Conservation (phyloP, 1,284 basidiomycete genomes). For the Malassezia yamatoensis region DNA sequence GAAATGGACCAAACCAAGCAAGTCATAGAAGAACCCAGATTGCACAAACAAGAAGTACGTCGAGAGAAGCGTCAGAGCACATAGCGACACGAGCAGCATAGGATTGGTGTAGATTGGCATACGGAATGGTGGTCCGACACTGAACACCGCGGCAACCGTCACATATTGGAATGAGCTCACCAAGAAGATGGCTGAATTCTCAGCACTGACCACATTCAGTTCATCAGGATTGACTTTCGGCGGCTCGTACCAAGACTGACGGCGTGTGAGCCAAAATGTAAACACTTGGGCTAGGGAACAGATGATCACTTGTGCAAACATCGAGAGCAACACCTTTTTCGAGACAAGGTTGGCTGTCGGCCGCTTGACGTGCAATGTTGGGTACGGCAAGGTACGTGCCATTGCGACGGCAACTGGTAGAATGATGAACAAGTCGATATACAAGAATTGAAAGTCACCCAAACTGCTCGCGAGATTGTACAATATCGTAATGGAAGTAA, state of each 20-base stretch:
- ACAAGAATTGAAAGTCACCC: constrained; percentile 92
- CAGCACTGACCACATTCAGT: constrained; percentile 79
- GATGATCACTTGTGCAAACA: constrained; percentile 83
- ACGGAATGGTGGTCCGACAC: constrained; percentile 91
- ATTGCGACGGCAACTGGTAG: constrained; percentile 88
- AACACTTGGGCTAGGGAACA: constrained; percentile 74
- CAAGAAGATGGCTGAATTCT: constrained; percentile 85
- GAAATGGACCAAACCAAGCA: constrained; percentile 71
- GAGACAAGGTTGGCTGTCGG: constrained; percentile 94
- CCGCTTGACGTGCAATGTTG: constrained; percentile 66
- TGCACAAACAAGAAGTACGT: constrained; percentile 51
- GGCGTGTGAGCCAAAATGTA: constrained; percentile 77
- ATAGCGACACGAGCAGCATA: constrained; percentile 36
- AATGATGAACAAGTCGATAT: constrained; percentile 95
- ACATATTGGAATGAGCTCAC: constrained; percentile 98
- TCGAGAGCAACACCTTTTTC: constrained; percentile 84
- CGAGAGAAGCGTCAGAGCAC: constrained; percentile 25
- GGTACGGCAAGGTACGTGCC: constrained; percentile 84
- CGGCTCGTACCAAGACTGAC: constrained; percentile 68
- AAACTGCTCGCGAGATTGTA: constrained; percentile 94
- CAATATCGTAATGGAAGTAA: constrained; percentile 68
- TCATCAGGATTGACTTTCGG: constrained; percentile 61
- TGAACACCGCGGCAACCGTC: constrained; percentile 88
- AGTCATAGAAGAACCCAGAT: constrained; percentile 55
- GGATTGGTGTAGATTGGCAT: constrained; percentile 84